phyloP scores from a whole-genome alignment of 305 asterid genomes.

The Plantago coronopus region DNA sequence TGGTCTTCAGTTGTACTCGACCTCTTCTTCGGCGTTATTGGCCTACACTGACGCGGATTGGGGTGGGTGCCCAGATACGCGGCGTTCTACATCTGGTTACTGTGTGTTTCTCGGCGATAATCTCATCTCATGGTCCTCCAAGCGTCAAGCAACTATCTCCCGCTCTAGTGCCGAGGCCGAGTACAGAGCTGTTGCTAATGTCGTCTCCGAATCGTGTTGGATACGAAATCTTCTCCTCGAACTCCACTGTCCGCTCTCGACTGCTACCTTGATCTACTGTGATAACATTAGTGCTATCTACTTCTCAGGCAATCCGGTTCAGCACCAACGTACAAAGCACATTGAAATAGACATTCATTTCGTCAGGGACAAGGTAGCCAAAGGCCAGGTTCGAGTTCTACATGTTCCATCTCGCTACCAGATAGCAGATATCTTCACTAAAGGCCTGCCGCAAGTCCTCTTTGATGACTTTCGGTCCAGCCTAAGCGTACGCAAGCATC shows the following conservation, averaged over 20 bases:
- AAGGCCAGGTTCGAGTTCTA: neutral
- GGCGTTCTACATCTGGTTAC: neutral
- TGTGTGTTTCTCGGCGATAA: neutral
- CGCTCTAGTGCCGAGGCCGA: neutral
- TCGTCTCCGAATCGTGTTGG: neutral
- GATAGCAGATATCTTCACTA: no score
- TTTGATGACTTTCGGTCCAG: no score
- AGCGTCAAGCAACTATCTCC: neutral
- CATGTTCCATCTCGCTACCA: no score
- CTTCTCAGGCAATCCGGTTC: no score
- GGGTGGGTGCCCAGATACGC: neutral
- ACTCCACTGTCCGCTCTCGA: no score
- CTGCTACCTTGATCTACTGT: no score
- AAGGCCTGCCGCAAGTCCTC: no score
- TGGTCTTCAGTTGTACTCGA: neutral
- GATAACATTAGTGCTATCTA: no score
- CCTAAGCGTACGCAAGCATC: no score
- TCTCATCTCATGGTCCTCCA: neutral
- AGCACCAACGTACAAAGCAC: no score
- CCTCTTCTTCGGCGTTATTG: neutral
- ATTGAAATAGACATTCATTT: neutral
- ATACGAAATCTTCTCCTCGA: neutral
- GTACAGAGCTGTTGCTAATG: neutral
- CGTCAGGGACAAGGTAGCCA: neutral
- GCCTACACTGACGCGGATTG: neutral